phyloP scores from a whole-genome alignment of 2,329 filamentous ascomycete species.

The Ceratocystis diversiconidia region DNA sequence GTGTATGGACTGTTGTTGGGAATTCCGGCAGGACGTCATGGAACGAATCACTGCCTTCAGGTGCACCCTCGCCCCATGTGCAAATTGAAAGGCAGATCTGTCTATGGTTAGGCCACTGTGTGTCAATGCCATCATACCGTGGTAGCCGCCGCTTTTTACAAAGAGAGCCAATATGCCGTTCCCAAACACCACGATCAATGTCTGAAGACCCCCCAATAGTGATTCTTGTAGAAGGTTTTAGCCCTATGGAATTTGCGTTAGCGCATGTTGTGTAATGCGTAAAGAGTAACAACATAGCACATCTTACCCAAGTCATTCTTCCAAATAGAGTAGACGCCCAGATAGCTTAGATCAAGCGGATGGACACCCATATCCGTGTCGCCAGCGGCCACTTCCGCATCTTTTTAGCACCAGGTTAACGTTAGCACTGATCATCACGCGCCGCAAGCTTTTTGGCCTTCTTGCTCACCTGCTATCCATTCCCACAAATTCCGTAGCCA shows the following conservation, averaged over 20 bases:
- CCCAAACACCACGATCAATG: slow-evolving; percentile 38
- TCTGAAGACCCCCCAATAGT: slow-evolving; percentile 32
- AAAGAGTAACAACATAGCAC: neutral
- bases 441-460: no score
- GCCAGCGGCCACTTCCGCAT: slow-evolving; percentile 48
- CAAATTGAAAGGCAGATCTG: slow-evolving; percentile 64
- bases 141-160: slow-evolving; percentile 49
- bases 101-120: slow-evolving; percentile 53
- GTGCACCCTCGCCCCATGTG: slow-evolving; percentile 44
- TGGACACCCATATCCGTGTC: slow-evolving; percentile 57
- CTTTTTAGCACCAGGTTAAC: slow-evolving; percentile 25
- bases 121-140: slow-evolving; percentile 47
- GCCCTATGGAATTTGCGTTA: slow-evolving; percentile 27
- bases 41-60: slow-evolving; percentile 30
- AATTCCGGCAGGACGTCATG: slow-evolving; percentile 32
- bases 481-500: slow-evolving; percentile 71
- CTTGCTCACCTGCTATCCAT: slow-evolving; percentile 48
- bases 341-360: slow-evolving; percentile 57
- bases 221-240: slow-evolving; percentile 35
- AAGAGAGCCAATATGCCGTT: slow-evolving; percentile 47
- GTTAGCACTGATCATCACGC: neutral
- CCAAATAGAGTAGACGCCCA: slow-evolving; percentile 63
- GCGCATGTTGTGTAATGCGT: neutral
- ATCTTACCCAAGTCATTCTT: slow-evolving; percentile 46
- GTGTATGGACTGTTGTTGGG: slow-evolving; percentile 48